Evolutionary conservation across 192 early-diverging fungal species (phyloP).

Genomic region (Phlyctochytrium planicorne): DNA sequence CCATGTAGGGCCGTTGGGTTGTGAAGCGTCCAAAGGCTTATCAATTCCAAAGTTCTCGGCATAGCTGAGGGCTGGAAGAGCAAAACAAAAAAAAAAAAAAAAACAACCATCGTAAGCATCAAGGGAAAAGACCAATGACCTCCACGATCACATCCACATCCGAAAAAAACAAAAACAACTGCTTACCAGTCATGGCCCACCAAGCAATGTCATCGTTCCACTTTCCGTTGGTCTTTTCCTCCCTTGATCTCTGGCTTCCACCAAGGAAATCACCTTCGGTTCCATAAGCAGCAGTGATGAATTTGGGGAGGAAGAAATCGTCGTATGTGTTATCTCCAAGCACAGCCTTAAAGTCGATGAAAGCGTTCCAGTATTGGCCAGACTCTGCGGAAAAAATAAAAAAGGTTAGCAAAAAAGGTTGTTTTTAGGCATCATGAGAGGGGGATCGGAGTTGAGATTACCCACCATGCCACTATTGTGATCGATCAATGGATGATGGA

Average conservation of each 20-base stretch:
- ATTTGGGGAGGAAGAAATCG: conserved; percentile 7
- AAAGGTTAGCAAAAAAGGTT: conserved; percentile 7
- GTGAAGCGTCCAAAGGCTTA: conserved; percentile 2
- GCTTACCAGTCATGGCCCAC: conserved; percentile 35
- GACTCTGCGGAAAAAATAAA: conserved; percentile 6
- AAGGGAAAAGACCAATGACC: no score
- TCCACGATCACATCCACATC: no score
- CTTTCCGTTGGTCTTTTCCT: conserved; percentile 7
- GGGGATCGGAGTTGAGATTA: no score
- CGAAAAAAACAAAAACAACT: no score
- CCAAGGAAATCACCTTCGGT: conserved; percentile 17
- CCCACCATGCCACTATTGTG: no score
- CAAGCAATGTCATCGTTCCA: conserved; percentile 53
- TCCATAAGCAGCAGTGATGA: conserved; percentile 10
- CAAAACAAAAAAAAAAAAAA: no score
- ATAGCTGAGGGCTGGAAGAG: no score
- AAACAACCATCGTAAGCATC: no score
- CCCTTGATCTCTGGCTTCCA: no score
- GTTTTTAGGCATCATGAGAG: no score
- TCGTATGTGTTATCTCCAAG: conserved; percentile 16
- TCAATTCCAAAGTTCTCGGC: conserved; percentile 6
- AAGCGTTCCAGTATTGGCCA: conserved; percentile 16
- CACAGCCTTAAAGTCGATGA: conserved; percentile 8
- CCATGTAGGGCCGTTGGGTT: not conserved
- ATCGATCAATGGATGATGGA: no score